A percentile compares a stretch with the other conserved stretches of the same genome.
Conservation (phyloP, 1,139 yeast species). For the Suhomyces panamericanus region DNA sequence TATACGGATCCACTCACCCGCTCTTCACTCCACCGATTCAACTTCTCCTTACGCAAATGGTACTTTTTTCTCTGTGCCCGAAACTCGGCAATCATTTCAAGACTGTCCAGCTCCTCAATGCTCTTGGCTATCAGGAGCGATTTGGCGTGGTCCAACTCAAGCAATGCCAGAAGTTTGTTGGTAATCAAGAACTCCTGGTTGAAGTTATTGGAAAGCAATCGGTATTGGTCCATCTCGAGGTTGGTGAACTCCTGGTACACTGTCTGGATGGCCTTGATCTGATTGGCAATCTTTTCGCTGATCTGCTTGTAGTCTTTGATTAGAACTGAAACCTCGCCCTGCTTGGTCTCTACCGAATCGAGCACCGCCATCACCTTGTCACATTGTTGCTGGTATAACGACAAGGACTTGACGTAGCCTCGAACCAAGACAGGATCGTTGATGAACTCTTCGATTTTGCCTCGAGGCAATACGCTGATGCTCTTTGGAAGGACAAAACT, state of each 20-base stretch:
- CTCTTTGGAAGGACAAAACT: constrained; percentile 23
- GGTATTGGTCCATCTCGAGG: constrained; percentile 43
- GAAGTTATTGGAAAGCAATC: constrained; percentile 39
- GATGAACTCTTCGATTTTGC: constrained; percentile 28
- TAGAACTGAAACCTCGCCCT: constrained; percentile 26
- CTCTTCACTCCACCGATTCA: constrained; percentile 65
- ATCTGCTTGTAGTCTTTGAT: constrained; percentile 30
- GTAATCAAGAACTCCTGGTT: constrained; percentile 33
- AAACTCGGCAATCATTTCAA: constrained; percentile 33
- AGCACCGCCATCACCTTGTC: constrained; percentile 20
- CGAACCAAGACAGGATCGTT: constrained; percentile 29
- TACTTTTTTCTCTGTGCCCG: constrained; percentile 46
- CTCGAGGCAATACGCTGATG: constrained; percentile 31
- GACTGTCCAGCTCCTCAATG: constrained; percentile 15
- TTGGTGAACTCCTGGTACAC: constrained; percentile 36
- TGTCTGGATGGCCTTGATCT: constrained; percentile 26
- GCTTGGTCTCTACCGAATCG: constrained; percentile 21
- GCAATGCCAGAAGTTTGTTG: constrained; percentile 29
- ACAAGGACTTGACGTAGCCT: constrained; percentile 34
- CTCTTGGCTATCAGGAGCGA: constrained; percentile 23
- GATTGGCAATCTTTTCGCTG: constrained; percentile 27
- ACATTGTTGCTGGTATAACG: constrained; percentile 23
- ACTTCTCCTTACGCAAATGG: constrained; percentile 58
- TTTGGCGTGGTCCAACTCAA: constrained; percentile 26
- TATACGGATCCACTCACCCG: constrained; percentile 52